Evolutionary conservation across 73 alveolate species (phyloP).

Genomic region (Effrenium voratum): DNA sequence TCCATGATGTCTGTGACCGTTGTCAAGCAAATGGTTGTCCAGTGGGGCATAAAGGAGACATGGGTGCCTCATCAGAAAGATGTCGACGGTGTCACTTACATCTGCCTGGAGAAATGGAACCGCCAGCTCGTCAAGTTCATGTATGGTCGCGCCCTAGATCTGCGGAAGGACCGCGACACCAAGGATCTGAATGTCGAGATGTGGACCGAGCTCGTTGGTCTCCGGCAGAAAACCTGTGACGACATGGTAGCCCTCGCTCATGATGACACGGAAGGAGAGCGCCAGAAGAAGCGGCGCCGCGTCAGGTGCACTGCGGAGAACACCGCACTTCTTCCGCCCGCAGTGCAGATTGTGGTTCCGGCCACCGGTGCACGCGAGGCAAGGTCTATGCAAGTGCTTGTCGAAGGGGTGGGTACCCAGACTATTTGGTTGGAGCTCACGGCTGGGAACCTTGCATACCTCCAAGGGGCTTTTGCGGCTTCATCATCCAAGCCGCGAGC

Average conservation of each 20-base stretch:
- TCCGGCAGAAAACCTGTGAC: not conserved
- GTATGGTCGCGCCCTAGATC: not conserved
- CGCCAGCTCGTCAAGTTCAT: not conserved
- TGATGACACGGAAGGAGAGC: not conserved
- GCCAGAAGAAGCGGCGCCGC: not conserved
- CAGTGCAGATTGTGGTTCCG: too few species aligned
- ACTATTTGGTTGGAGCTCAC: too few species aligned
- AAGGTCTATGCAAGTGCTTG: too few species aligned
- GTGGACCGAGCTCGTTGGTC: not conserved
- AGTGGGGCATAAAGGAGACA: not conserved
- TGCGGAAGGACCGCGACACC: not conserved
- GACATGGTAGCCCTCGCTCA: not conserved
- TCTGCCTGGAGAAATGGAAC: not conserved
- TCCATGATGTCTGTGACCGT: not conserved
- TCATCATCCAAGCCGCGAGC: too few species aligned
- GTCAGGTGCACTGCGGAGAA: too few species aligned
- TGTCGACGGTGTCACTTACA: not conserved
- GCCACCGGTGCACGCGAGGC: too few species aligned
- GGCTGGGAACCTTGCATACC: too few species aligned
- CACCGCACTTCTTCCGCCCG: too few species aligned
- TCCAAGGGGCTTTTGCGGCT: too few species aligned
- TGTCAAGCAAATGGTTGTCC: not conserved
- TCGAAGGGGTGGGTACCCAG: too few species aligned
- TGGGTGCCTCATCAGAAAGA: not conserved
- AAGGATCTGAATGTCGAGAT: not conserved